phyloP scores from a whole-genome alignment of 2,329 filamentous ascomycete species.

The Clonostachys chloroleuca region DNA sequence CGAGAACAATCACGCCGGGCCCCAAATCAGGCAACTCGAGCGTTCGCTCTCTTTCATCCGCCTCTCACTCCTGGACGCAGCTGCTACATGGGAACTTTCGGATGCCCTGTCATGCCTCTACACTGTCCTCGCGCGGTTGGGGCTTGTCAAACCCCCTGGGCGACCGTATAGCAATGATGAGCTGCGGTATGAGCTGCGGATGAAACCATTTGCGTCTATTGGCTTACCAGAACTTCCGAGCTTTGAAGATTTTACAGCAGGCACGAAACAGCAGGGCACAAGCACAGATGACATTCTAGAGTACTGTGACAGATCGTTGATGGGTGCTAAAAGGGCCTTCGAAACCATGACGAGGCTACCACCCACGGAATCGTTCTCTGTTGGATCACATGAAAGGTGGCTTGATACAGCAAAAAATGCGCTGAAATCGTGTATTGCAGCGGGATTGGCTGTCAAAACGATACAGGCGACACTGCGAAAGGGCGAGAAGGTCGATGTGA shows the following conservation, averaged over 20 bases:
- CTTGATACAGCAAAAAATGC: constrained; percentile 51
- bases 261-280: constrained; percentile 32
- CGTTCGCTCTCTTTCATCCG: constrained; percentile 52
- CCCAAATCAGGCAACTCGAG: constrained; percentile 28
- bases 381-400: constrained; percentile 59
- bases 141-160: constrained; percentile 42
- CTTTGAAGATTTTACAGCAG: constrained; percentile 53
- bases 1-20: not conserved
- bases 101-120: constrained; percentile 59
- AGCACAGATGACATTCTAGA: constrained; percentile 33
- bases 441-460: constrained; percentile 58
- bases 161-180: constrained; percentile 64
- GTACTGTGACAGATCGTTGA: constrained; percentile 38
- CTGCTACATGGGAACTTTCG: constrained; percentile 54
- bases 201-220: constrained; percentile 75
- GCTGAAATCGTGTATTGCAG: constrained; percentile 66
- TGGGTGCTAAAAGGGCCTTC: constrained; percentile 47
- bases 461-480: constrained; percentile 51
- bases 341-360: constrained; percentile 50
- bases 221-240: constrained; percentile 63
- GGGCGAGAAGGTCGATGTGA: constrained; percentile 15
- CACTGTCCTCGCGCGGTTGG: constrained; percentile 56
- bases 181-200: constrained; percentile 76
- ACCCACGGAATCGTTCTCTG: constrained; percentile 47
- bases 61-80: constrained; percentile 58